A percentile compares a stretch with the other conserved stretches of the same genome.
These are phyloP conservation scores for Pythium monospermum DNA, from an alignment of 352 stramenopile species.

Conservation along the genomic window DNA sequence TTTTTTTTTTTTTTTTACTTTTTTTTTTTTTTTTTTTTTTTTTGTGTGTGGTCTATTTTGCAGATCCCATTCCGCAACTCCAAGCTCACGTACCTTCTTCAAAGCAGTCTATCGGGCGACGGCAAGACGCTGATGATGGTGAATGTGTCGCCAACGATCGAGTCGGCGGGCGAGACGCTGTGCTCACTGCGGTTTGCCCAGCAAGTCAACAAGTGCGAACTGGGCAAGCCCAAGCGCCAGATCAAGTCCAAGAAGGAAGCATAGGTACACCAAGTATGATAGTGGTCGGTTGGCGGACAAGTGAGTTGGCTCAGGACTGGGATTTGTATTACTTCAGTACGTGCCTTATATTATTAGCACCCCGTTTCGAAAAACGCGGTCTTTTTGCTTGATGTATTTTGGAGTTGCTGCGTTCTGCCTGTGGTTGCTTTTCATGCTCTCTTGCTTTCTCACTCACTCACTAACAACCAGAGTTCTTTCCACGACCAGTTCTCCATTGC, in stretches of 20 bases:
- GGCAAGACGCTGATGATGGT: constrained; percentile 99
- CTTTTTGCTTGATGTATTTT: constrained; percentile 1
- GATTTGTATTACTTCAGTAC: no score
- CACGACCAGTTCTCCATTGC: no score
- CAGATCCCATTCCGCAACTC: constrained; percentile 97
- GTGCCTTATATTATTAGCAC: constrained; percentile 23
- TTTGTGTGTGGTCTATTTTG: not conserved
- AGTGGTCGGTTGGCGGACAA: no score
- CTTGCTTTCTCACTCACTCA: no score
- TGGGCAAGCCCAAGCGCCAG: constrained; percentile 93
- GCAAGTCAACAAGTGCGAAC: constrained; percentile 95
- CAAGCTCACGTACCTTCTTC: constrained; percentile 98
- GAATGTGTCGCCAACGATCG: constrained; percentile 94
- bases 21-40: no score
- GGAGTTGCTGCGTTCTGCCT: no score
- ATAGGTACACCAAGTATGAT: no score
- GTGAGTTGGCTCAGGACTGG: no score
- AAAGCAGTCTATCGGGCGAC: constrained; percentile 96
- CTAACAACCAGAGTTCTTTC: no score
- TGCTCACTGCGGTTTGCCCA: constrained; percentile 97
- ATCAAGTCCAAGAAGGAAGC: constrained; percentile 74
- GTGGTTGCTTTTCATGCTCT: not conserved
- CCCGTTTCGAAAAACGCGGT: constrained; percentile 3
- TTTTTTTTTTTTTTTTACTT: no score
- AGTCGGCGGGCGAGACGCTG: constrained; percentile 94